Evolutionary conservation across 2,329 filamentous ascomycete genomes (phyloP), one percentile per base, ranked within the genome.

Genomic region (Alternaria gaisen): DNA sequence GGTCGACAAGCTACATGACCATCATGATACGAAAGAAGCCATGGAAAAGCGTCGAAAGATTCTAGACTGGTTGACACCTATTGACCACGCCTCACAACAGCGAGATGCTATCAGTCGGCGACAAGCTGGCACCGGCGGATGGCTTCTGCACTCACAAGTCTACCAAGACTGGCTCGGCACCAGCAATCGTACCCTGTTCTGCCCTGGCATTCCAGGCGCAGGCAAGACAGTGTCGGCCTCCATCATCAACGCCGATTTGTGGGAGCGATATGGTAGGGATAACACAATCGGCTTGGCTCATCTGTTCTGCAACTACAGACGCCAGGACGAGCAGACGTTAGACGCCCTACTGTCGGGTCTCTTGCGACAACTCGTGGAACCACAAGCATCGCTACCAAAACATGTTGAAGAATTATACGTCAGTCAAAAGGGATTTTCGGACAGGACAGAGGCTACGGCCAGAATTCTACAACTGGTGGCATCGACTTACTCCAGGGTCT

Each of bases 371-470:
- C 32, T 36, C 3, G 11, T 36, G 5, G 32, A 36, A 8, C 32
- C 12, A 16, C 32, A 3, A 36, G 32, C 14, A 0, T 16, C 6
- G 12, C 2, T 36, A 0, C 32, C 32, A 36, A 36, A 8, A 16
- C 6, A 14, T 16, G 14, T 34, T 5, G 32, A 6, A 3, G 32
- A 34, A 6, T 8, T 34, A 0, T 34, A 34, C 32, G 32, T 0
- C 4, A 14, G 12, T 7, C 32, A 14, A 34, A 14, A 8, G 32
- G 14, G 14, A 3, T 14, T 1, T 14, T 16, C 32, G 2, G 12
- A 14, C 2, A 0, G 6, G 32, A 16, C 5, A 14, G 32, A 36
- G 0, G 12, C 12, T 14, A 36, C 0, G 0, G 1, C 32, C 4
- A 36, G 2, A 5, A 12, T 14, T 16, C 32, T 36, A 36, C 32